phyloP scores from a whole-genome alignment of 768 basidiomycete genomes.

The Pleurotus tuoliensis region DNA sequence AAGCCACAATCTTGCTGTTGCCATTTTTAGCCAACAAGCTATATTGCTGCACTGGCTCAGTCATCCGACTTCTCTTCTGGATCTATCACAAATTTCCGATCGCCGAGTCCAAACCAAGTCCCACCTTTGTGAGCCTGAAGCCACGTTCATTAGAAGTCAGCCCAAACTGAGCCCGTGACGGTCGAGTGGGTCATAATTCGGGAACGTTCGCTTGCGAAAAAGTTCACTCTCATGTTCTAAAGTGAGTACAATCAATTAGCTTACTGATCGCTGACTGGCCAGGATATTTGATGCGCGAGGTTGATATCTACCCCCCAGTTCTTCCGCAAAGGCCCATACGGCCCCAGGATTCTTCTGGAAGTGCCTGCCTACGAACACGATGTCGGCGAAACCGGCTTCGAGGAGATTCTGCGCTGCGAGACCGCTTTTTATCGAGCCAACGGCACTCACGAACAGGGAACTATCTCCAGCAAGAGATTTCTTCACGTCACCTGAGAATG shows the following conservation, averaged over 20 bases:
- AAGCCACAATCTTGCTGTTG: neutral
- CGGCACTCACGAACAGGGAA: conserved; percentile 38
- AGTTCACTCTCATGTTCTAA: too few relatives aligned
- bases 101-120: too few relatives aligned
- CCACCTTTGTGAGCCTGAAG: too few relatives aligned
- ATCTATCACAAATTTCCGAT: too few relatives aligned
- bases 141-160: too few relatives aligned
- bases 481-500: conserved; percentile 49
- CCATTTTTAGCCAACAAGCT: neutral
- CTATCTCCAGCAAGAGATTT: conserved; percentile 33
- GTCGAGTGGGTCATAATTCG: too few relatives aligned
- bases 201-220: too few relatives aligned
- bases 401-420: conserved; percentile 54
- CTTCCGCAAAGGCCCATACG: conserved; percentile 52
- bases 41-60: too few relatives aligned
- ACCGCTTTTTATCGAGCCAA: conserved; percentile 54
- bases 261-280: conserved; percentile 32
- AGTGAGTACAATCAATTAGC: too few relatives aligned
- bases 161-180: too few relatives aligned
- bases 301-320: conserved; percentile 44
- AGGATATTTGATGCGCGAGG: conserved; percentile 52
- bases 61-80: too few relatives aligned
- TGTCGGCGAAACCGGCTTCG: conserved; percentile 56
- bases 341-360: conserved; percentile 60
- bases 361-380: conserved; percentile 46